Evolutionary conservation across 2,329 filamentous ascomycete species (phyloP).

Genomic region (Phaeosphaeria sp.): DNA sequence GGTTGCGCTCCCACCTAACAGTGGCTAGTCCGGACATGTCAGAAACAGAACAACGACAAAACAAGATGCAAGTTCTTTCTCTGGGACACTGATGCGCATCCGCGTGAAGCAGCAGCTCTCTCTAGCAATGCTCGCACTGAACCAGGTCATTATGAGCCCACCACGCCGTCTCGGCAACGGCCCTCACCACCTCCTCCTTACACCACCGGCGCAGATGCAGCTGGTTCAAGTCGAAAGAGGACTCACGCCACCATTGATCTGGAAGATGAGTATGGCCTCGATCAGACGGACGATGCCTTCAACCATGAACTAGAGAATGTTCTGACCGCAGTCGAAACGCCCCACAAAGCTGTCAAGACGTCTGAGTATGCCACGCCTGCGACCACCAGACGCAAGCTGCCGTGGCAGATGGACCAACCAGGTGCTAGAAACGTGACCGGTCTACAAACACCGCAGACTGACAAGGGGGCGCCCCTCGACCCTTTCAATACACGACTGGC

Average conservation of each 20-base stretch:
- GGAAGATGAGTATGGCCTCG: constrained; percentile 44
- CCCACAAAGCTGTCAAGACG: constrained; percentile 49
- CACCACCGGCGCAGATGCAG: constrained; percentile 13
- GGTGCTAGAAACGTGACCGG: constrained; percentile 12
- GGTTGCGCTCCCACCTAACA: constrained; percentile 11
- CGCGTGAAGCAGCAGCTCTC: constrained; percentile 56
- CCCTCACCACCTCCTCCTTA: constrained; percentile 28
- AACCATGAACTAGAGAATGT: constrained; percentile 40
- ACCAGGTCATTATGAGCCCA: constrained; percentile 19
- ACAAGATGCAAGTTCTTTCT: constrained; percentile 64
- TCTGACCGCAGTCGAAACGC: constrained; percentile 43
- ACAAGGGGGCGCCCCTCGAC: constrained; percentile 9
- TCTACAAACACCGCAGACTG: constrained; percentile 40
- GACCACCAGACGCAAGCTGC: constrained; percentile 41
- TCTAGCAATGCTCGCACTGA: constrained; percentile 58
- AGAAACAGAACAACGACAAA: constrained; percentile 52
- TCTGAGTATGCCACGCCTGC: constrained; percentile 46
- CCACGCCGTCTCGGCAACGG: constrained; percentile 24
- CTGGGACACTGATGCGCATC: constrained; percentile 61
- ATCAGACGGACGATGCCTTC: constrained; percentile 36
- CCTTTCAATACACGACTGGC: constrained; percentile 18
- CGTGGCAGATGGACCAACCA: constrained; percentile 45
- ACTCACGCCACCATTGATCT: constrained; percentile 32
- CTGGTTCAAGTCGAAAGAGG: constrained; percentile 37
- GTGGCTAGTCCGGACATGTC: constrained; percentile 61